Conservation (phyloP, 805 yeast species). For the Yarrowia sp. region DNA sequence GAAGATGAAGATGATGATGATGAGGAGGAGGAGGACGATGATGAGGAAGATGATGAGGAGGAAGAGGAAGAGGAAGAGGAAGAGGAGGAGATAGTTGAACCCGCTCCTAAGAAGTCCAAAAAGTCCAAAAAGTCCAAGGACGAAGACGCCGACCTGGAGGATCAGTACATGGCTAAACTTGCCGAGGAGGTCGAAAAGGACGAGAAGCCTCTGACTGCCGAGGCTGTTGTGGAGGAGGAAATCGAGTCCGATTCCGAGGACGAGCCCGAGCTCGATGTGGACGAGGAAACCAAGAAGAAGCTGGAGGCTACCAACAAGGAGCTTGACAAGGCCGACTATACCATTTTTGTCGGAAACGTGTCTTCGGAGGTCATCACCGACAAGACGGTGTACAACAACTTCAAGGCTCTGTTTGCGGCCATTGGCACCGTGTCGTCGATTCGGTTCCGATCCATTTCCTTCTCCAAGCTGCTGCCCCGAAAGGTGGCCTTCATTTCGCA, state of each 20-base stretch:
- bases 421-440: conserved; percentile 70
- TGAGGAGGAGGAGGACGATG: neutral
- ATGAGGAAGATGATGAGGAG: conserved; percentile 16
- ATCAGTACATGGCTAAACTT: conserved; percentile 60
- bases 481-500: conserved; percentile 88
- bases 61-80: conserved; percentile 38
- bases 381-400: conserved; percentile 64
- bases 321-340: conserved; percentile 79
- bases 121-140: conserved; percentile 46
- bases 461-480: conserved; percentile 85
- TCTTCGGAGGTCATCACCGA: conserved; percentile 68
- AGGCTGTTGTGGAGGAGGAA: conserved; percentile 43
- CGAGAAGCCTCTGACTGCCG: conserved; percentile 38
- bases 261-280: conserved; percentile 44
- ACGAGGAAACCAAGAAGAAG: conserved; percentile 47
- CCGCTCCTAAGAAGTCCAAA: conserved; percentile 46
- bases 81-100: conserved; percentile 32
- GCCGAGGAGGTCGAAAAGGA: conserved; percentile 50
- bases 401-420: conserved; percentile 64
- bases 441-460: conserved; percentile 91
- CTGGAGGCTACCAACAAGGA: conserved; percentile 70
- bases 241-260: conserved; percentile 45
- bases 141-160: conserved; percentile 61
- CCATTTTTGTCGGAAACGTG: conserved; percentile 88
- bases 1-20: neutral